These are phyloP conservation scores for Scedosporium aurantiacum DNA, from an alignment of 2,329 filamentous ascomycete species.

Conservation along the genomic window DNA sequence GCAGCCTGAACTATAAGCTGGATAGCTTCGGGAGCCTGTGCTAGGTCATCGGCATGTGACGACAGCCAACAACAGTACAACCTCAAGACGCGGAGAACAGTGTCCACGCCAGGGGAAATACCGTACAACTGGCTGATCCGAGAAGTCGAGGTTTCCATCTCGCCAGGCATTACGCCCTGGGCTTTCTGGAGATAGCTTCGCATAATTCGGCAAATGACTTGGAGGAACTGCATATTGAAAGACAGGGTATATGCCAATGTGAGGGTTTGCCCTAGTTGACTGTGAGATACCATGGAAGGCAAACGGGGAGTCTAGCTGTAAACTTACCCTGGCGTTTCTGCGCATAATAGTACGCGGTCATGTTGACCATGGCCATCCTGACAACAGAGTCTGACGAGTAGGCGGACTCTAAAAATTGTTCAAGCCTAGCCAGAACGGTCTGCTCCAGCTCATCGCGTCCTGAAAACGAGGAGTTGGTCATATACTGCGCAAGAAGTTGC, in stretches of 20 bases:
- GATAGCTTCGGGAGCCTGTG: not conserved
- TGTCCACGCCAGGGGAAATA: slow-evolving; percentile 6
- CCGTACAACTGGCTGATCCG: not conserved
- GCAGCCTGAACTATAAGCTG: slow-evolving; percentile 5
- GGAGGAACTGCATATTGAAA: slow-evolving; percentile 5
- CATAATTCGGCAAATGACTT: not conserved
- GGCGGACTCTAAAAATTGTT: slow-evolving; percentile 29
- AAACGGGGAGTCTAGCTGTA: not conserved
- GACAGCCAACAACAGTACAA: slow-evolving; percentile 11
- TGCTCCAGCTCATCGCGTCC: slow-evolving; percentile 73
- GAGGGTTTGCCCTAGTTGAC: not conserved
- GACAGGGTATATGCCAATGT: not conserved
- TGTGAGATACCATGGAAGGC: not conserved
- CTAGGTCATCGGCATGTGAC: slow-evolving; percentile 6
- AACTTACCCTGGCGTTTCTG: slow-evolving; percentile 22
- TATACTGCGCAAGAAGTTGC: slow-evolving; percentile 74
- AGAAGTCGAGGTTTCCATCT: not conserved
- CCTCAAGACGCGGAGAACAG: slow-evolving; percentile 9
- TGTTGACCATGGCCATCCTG: slow-evolving; percentile 76
- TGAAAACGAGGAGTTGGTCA: slow-evolving; percentile 62
- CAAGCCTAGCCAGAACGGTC: slow-evolving; percentile 70
- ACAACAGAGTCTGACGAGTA: slow-evolving; percentile 54
- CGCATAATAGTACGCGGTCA: slow-evolving; percentile 70
- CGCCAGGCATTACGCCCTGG: slow-evolving; percentile 6
- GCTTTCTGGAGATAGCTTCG: not conserved